Conservation (phyloP, 208 protist species). For the Sergeia podlipaevii region DNA sequence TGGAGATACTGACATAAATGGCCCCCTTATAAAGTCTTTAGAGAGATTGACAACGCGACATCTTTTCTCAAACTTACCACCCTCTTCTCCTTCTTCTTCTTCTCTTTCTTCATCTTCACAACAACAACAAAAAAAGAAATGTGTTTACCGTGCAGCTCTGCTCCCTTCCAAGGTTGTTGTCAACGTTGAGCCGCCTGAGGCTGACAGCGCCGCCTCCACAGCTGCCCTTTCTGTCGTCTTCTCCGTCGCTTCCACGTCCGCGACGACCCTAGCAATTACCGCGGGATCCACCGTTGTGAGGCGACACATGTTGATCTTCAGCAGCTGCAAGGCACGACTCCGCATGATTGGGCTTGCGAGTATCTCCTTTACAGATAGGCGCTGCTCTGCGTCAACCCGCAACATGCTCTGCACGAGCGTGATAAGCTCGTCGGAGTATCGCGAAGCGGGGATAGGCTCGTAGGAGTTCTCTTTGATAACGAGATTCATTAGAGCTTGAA, state of each 20-base stretch:
- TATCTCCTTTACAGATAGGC: conserved; percentile 45
- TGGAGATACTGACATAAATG: too few relatives aligned
- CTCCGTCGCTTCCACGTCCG: conserved; percentile 19
- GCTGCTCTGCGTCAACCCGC: conserved; percentile 34
- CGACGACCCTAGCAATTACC: conserved; percentile 20
- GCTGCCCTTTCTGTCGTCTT: background rate
- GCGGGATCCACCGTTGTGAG: conserved; percentile 28
- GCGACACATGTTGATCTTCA: conserved; percentile 43
- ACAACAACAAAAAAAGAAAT: conserved; percentile 17
- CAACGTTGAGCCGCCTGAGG: background rate
- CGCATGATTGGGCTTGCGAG: conserved; percentile 30
- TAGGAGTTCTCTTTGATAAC: conserved; percentile 43
- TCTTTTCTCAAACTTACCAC: too few relatives aligned
- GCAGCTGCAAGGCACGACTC: conserved; percentile 24
- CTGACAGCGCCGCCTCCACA: background rate
- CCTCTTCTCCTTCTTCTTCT: too few relatives aligned
- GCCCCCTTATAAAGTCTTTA: too few relatives aligned
- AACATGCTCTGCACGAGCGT: conserved; percentile 46
- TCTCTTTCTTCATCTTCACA: too few relatives aligned
- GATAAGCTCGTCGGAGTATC: conserved; percentile 30
- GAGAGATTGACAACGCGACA: too few relatives aligned
- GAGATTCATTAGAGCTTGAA: conserved; percentile 44
- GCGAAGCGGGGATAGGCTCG: conserved; percentile 30
- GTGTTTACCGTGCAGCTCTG: background rate
- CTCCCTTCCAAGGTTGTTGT: background rate